Evolutionary conservation across 2,329 filamentous ascomycete species (phyloP).

Genomic region (Epichloe baconii): DNA sequence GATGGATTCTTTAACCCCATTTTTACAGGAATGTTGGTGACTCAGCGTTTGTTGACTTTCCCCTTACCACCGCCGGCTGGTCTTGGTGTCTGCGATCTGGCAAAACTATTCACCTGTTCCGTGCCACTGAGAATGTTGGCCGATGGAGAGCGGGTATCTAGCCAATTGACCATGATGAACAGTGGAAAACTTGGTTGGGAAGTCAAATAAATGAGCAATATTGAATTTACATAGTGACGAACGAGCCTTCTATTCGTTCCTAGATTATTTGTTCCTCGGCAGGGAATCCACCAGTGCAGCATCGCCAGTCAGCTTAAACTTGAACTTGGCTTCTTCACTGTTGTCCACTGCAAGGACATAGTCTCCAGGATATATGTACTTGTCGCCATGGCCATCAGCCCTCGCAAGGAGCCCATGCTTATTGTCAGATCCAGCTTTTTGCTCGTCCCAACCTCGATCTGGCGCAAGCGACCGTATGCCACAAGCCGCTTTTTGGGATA

Average conservation of each 20-base stretch:
- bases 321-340: neutral
- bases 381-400: conserved; percentile 7
- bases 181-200: neutral
- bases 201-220: neutral
- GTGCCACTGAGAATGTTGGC: conserved; percentile 42
- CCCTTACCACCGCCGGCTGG: too few species aligned
- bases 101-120: conserved; percentile 55
- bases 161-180: conserved; percentile 25
- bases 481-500: conserved; percentile 8
- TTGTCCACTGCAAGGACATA: conserved; percentile 7
- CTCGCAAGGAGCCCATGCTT: conserved; percentile 6
- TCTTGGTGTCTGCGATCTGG: too few species aligned
- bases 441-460: conserved; percentile 5
- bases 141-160: conserved; percentile 14
- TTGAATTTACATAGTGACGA: neutral
- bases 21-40: too few species aligned
- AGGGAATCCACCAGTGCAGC: neutral
- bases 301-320: conserved; percentile 4
- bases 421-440: conserved; percentile 5
- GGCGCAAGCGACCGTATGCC: conserved; percentile 7
- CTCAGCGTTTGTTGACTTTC: too few species aligned
- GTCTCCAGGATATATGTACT: conserved; percentile 8
- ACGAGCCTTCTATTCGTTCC: neutral
- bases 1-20: too few species aligned
- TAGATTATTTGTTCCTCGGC: neutral